These are phyloP conservation scores for Coelastrella sp. DNA, from an alignment of 139 green algal species.

Conservation along the genomic window DNA sequence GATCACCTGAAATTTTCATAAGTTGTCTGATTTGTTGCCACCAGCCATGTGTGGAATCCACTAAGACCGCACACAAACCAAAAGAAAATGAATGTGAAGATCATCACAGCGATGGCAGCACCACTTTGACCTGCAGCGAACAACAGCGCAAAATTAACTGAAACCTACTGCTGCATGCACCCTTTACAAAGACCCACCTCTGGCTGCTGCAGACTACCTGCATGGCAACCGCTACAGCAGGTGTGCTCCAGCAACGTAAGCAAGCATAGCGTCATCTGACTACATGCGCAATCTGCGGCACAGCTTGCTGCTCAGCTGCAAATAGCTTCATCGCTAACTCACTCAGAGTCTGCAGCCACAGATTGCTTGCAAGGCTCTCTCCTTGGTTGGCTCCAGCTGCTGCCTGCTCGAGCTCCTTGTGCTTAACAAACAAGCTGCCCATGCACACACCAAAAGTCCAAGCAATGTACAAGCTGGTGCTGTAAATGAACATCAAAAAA, in stretches of 20 bases:
- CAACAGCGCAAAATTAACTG: background rate
- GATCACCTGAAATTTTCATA: slow-evolving; percentile 97
- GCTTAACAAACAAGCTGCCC: slow-evolving; percentile 70
- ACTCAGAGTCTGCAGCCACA: slow-evolving; percentile 57
- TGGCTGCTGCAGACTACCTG: no score
- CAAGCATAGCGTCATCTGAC: no score
- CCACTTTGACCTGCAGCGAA: slow-evolving; percentile 12
- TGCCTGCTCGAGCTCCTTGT: slow-evolving; percentile 56
- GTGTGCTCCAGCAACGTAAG: no score
- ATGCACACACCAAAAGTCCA: slow-evolving; percentile 84
- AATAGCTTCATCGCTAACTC: no score
- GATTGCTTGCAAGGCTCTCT: slow-evolving; percentile 36
- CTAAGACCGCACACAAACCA: slow-evolving; percentile 95
- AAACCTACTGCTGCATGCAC: no score
- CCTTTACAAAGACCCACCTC: no score
- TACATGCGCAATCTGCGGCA: no score
- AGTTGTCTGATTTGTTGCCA: slow-evolving; percentile 94
- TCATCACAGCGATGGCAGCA: slow-evolving; percentile 63
- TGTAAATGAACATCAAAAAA: slow-evolving; percentile 96
- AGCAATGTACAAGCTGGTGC: slow-evolving; percentile 84
- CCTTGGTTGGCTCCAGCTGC: slow-evolving; percentile 29
- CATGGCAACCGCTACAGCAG: no score
- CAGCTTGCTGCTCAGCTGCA: no score
- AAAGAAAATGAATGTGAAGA: slow-evolving; percentile 86
- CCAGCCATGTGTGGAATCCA: slow-evolving; percentile 94